These are phyloP conservation scores for Gentiana dahurica DNA, from an alignment of 257 asterid genomes.

Conservation along the genomic window DNA sequence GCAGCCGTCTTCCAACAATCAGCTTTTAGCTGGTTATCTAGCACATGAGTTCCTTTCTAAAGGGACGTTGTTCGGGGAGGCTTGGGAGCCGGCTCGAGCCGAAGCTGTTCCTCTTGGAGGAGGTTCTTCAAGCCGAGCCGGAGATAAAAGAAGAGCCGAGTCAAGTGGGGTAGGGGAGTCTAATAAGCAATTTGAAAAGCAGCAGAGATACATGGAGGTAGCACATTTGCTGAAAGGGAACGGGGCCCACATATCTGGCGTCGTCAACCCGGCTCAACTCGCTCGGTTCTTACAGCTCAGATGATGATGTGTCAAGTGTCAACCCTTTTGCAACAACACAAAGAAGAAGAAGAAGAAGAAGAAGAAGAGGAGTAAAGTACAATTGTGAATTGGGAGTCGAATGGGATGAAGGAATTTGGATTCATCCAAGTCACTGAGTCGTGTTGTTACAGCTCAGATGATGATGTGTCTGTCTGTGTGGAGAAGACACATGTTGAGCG, in stretches of 20 bases:
- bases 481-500: constrained; percentile 4
- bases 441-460: too few relatives aligned
- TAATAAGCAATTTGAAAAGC: constrained; percentile 7
- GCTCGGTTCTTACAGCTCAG: constrained; percentile 17
- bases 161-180: not conserved
- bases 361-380: not conserved
- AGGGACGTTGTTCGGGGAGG: constrained; percentile 19
- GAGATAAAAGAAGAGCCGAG: constrained; percentile 17
- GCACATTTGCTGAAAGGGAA: constrained; percentile 19
- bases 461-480: too few relatives aligned
- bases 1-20: constrained; percentile 14
- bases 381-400: not conserved
- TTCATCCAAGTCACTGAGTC: too few relatives aligned
- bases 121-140: not conserved
- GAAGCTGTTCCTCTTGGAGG: constrained; percentile 7
- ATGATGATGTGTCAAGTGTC: not conserved
- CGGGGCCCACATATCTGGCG: constrained; percentile 28
- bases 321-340: not conserved
- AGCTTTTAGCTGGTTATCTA: constrained; percentile 25
- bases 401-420: not conserved
- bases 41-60: constrained; percentile 27
- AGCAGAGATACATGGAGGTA: constrained; percentile 17
- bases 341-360: too few relatives aligned
- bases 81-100: constrained; percentile 19
- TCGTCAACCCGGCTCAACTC: constrained; percentile 27